Percentiles rank a stretch among this genome's conserved stretches.
Conservation (phyloP, 768 basidiomycete species). For the Rhodotorula paludigena region DNA sequence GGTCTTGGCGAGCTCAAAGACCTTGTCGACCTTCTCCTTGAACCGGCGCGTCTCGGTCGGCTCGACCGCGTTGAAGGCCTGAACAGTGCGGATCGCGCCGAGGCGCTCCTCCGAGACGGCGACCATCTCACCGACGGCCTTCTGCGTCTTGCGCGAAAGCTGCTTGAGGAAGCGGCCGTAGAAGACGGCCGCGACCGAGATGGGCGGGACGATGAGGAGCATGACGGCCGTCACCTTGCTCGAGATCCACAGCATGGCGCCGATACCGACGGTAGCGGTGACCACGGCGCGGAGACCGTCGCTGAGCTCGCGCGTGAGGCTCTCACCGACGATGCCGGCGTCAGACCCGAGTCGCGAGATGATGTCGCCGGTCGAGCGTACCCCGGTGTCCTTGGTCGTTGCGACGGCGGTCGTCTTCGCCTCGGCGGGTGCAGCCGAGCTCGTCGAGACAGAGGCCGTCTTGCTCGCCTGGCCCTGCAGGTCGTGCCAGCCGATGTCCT, state of each 20-base stretch:
- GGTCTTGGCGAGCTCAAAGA: constrained; percentile 70
- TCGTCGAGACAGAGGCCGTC: not conserved
- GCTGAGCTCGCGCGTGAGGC: constrained; percentile 52
- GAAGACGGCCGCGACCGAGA: constrained; percentile 63
- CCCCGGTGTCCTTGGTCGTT: constrained; percentile 25
- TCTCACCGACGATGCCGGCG: constrained; percentile 76
- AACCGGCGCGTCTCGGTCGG: constrained; percentile 74
- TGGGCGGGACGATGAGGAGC: constrained; percentile 79
- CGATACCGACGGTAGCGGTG: constrained; percentile 95
- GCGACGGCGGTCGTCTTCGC: not conserved
- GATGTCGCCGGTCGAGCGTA: constrained; percentile 78
- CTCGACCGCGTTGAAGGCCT: constrained; percentile 76
- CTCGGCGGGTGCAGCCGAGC: not conserved
- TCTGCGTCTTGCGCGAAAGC: constrained; percentile 85
- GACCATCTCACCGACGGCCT: constrained; percentile 71
- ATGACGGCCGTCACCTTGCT: constrained; percentile 76
- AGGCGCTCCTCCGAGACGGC: constrained; percentile 86
- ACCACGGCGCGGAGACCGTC: constrained; percentile 64
- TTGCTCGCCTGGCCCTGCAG: constrained; percentile 29
- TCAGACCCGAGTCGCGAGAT: constrained; percentile 85
- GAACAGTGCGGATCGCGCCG: constrained; percentile 77
- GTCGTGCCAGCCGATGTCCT: constrained; percentile 41
- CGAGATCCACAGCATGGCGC: constrained; percentile 90
- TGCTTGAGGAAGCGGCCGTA: constrained; percentile 93
- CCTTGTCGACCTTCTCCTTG: constrained; percentile 56